Base-by-base conservation (phyloP, 805 yeast species). In the Candida lessepsii region DNA sequence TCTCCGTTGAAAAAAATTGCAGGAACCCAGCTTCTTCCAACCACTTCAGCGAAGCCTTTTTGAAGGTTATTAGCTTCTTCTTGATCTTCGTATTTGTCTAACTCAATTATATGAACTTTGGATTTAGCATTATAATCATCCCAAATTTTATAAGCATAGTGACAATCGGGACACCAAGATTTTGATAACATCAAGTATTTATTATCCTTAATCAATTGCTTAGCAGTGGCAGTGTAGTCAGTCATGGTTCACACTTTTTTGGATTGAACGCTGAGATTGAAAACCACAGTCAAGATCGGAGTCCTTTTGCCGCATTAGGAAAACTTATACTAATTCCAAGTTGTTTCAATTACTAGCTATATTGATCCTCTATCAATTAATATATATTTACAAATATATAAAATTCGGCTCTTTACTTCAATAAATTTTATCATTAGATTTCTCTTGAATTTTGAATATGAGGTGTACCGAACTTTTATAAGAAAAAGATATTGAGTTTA, bases 121-220 rank as follows among this genome's bases (percentile, higher is more conserved):
- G 70, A 67, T 9, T 52, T 51, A 7, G 81, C 79, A 7, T 71
- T 68, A 51, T 70, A 76, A 39, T 75, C 71, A 36, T 72, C 67
- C 72, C 80, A 81, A 16, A 82, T 59, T 19, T 63, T 61, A 44
- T 75, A 70, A 3, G 84, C 76, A 55, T 81, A 84, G 36, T 75
- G 78, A 51, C 90, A 83, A 51, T 84, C 90, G 3, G 87, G 86
- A 58, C 93, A 84, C 89, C 89, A 83, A 14, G 82, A 71, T 49
- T 83, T 84, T 29, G 85, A 76, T 9, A 83, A 55, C 73, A 81
- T 75, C 44, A 84, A 67, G 49, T 60, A 77, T 35, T 66, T 66
- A 59, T 81, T 62, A 3, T 63, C 50, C 8, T 54, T 38, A 40
- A 83, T 68, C 40, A 79, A 60, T 19, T 71, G 60, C 38, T 68